Conservation (phyloP, 164 flowering plant species). For the Euptelea pleiosperma region DNA sequence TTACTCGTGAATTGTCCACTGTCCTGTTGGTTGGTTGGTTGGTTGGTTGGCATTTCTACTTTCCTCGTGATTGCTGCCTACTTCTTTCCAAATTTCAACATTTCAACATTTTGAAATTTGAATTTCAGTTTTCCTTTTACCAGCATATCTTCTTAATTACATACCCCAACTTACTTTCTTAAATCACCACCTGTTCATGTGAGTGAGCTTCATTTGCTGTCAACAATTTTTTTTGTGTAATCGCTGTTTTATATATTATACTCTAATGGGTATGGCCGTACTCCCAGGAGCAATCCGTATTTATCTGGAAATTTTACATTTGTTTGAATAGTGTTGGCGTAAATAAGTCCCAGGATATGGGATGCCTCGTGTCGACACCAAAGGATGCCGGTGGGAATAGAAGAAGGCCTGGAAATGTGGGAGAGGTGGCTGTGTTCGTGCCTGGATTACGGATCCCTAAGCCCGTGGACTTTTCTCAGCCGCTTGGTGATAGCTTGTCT, state of each 20-base stretch:
- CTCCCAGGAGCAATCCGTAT: too few relatives aligned
- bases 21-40: too few relatives aligned
- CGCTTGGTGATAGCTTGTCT: slow-evolving; percentile 50
- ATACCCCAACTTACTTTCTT: too few relatives aligned
- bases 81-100: not conserved
- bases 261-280: too few relatives aligned
- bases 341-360: slow-evolving; percentile 47
- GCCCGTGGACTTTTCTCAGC: slow-evolving; percentile 60
- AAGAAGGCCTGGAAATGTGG: slow-evolving; percentile 60
- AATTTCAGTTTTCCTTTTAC: too few relatives aligned
- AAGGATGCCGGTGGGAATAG: slow-evolving; percentile 59
- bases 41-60: slow-evolving; percentile 4
- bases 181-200: too few relatives aligned
- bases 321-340: slow-evolving; percentile 21
- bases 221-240: too few relatives aligned
- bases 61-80: not conserved
- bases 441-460: slow-evolving; percentile 83
- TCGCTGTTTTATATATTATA: too few relatives aligned
- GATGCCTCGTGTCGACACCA: slow-evolving; percentile 66
- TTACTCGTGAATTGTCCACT: slow-evolving; percentile 1
- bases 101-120: too few relatives aligned
- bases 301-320: not conserved
- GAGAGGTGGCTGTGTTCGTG: slow-evolving; percentile 72
- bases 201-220: not conserved
- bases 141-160: too few relatives aligned